These are phyloP conservation scores for Parathielavia appendiculata DNA, from an alignment of 495 filamentous ascomycete genomes.

Conservation along the genomic window DNA sequence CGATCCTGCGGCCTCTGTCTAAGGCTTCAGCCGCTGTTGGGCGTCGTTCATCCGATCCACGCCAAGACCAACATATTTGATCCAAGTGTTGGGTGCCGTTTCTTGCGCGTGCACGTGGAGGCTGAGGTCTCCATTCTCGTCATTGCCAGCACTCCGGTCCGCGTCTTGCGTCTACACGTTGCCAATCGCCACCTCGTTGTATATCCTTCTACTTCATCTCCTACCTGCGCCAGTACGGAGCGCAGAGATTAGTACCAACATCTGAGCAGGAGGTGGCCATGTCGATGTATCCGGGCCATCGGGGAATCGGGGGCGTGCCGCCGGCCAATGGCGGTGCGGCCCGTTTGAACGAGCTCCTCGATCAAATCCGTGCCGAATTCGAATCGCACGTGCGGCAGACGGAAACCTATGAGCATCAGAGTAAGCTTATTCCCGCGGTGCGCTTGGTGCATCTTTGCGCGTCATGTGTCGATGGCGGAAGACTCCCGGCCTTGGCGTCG, in stretches of 20 bases:
- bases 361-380: constrained; percentile 85
- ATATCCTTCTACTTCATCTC: background rate
- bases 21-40: background rate
- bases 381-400: constrained; percentile 70
- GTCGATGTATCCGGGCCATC: constrained; percentile 89
- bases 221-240: background rate
- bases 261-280: constrained; percentile 32
- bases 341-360: constrained; percentile 84
- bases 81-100: background rate
- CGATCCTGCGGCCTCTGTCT: background rate
- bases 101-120: constrained; percentile 15
- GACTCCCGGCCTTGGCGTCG: constrained; percentile 7
- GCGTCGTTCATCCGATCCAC: constrained; percentile 15
- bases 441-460: background rate
- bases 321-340: constrained; percentile 45
- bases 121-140: constrained; percentile 7
- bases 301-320: constrained; percentile 64
- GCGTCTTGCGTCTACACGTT: background rate
- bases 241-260: background rate
- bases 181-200: constrained; percentile 1
- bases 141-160: background rate
- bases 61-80: constrained; percentile 13
- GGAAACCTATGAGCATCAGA: constrained; percentile 81
- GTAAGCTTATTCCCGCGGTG: constrained; percentile 51
- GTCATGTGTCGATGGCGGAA: background rate